Percentiles rank a stretch among this genome's conserved stretches.
Conservation (phyloP, 208 protist species). For the Naegleria gruberi region DNA sequence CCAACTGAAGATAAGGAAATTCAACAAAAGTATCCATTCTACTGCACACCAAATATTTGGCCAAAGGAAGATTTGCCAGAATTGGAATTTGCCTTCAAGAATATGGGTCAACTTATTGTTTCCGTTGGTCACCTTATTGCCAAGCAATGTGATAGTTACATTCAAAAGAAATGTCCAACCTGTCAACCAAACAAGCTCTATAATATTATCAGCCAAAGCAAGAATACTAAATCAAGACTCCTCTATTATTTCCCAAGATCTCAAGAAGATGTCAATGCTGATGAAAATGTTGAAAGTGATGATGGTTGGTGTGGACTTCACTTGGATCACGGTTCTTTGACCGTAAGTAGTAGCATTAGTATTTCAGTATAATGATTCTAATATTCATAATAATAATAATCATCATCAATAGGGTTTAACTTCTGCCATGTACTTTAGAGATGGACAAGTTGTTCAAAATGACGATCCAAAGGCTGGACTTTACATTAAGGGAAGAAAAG, state of each 20-base stretch:
- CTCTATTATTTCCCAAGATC: constrained; percentile 48
- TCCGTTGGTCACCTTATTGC: constrained; percentile 39
- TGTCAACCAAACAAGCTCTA: constrained; percentile 32
- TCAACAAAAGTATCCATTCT: constrained; percentile 39
- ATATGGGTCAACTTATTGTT: constrained; percentile 48
- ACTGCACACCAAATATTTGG: constrained; percentile 50
- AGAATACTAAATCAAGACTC: constrained; percentile 41
- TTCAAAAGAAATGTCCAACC: neutral
- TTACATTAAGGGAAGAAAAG: constrained; percentile 37
- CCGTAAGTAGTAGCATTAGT: too few relatives aligned
- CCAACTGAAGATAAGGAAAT: constrained; percentile 42
- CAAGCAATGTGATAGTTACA: constrained; percentile 42
- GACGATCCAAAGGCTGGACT: constrained; percentile 42
- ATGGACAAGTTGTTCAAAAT: constrained; percentile 22
- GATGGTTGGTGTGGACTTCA: constrained; percentile 53
- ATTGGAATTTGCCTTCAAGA: constrained; percentile 43
- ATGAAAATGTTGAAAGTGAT: constrained; percentile 16
- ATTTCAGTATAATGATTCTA: too few relatives aligned
- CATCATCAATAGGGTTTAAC: too few relatives aligned
- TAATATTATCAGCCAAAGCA: constrained; percentile 32
- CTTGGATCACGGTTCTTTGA: constrained; percentile 51
- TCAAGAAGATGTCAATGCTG: neutral
- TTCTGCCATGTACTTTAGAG: constrained; percentile 41
- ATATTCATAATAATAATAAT: too few relatives aligned
- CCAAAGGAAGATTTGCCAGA: constrained; percentile 46